Base-by-base conservation (phyloP, 2,329 filamentous ascomycete genomes). In the Aureobasidium sp. region DNA sequence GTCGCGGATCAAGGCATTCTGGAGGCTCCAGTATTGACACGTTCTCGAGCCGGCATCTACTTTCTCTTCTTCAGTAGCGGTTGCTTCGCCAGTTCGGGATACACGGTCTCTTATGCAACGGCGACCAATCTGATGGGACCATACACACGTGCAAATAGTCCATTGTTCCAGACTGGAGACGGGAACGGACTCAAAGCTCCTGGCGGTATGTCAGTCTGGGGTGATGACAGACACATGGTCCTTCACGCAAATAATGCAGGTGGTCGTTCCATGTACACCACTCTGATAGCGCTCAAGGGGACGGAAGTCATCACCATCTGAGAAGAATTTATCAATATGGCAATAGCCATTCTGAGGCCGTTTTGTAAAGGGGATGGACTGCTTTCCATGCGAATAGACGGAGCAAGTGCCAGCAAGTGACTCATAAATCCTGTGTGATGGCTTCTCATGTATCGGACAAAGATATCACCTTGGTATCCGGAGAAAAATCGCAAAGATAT, bases 11-110 rank as follows among this genome's bases (percentile, higher is more conserved):
- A 70, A 40, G 70, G 70, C 33, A 68, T 73, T 31, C 54, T 72
- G 54, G 72, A 74, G 58, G 71, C 71, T 5, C 72, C 72, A 0
- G 64, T 65, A 1, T 63, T 74, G 15, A 64, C 68, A 35, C 68
- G 70, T 27, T 65, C 62, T 22, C 62, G 65, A n/a, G 49, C 29
- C 59, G 69, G 64, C 31, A 66, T 53, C 29, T 70, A 67, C 60
- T 54, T 69, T 33, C 66, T 72, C 35, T 72, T 70, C 62, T 71
- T 70, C 68, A 66, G 63, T 37, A 64, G 56, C 24, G 67, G 67
- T 22, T 70, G 67, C 64, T 71, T 66, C 54, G 52, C 61, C 1
- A 65, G 61, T 19, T 39, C 53, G 15, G 63, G 61, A 31, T 72
- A 72, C 64, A 70, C 63, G 39, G 67, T 71, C 17, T 65, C 63